These are phyloP conservation scores for Arbutus unedo DNA, from an alignment of 148 eudicot genomes.

Conservation along the genomic window DNA sequence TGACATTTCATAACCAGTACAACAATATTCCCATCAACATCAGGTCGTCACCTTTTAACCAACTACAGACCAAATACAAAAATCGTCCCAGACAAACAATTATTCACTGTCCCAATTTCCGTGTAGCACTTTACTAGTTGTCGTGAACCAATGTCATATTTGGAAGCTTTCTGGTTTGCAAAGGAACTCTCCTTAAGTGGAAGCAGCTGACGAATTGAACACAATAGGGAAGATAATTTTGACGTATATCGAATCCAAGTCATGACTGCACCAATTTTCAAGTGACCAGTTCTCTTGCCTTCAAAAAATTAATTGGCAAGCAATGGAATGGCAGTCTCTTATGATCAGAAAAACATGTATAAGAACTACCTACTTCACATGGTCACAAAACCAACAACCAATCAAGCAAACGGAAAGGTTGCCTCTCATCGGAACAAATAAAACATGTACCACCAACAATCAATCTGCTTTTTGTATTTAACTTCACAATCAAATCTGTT, in stretches of 20 bases:
- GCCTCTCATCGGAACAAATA: background rate
- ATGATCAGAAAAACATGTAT: background rate
- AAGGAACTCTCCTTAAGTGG: background rate
- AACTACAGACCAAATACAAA: background rate
- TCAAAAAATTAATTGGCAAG: background rate
- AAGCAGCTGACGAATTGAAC: background rate
- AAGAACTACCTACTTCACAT: slow-evolving; percentile 5
- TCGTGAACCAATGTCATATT: background rate
- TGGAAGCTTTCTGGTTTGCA: background rate
- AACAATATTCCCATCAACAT: background rate
- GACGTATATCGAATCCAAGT: background rate
- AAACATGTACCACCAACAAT: background rate
- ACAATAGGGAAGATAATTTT: background rate
- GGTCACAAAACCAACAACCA: background rate
- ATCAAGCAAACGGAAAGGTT: background rate
- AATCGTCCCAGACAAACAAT: background rate
- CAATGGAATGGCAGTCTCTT: background rate
- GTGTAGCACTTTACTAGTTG: background rate
- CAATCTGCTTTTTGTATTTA: background rate
- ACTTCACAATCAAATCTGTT: background rate
- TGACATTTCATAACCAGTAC: background rate
- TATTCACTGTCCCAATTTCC: background rate
- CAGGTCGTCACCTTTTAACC: background rate
- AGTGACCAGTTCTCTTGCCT: background rate
- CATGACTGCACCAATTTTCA: background rate